Conservation (phyloP, 305 asterid species). For the Solanum chacoense region DNA sequence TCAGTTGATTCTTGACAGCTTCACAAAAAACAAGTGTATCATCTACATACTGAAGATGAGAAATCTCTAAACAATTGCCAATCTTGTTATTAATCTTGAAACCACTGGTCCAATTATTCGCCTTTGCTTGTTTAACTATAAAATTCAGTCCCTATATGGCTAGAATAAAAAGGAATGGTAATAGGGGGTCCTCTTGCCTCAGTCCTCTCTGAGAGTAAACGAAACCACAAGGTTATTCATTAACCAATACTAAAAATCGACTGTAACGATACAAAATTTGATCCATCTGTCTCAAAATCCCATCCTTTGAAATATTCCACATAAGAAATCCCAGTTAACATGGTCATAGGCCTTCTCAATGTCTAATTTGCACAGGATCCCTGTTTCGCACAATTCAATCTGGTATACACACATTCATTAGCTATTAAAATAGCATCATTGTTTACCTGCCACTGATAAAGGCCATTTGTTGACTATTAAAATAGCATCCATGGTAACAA, state of each 20-base stretch:
- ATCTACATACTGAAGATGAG: background rate
- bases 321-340: background rate
- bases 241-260: background rate
- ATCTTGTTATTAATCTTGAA: background rate
- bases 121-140: background rate
- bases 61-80: background rate
- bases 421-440: background rate
- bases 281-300: background rate
- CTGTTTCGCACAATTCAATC: background rate
- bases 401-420: background rate
- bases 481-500: background rate
- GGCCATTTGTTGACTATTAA: background rate
- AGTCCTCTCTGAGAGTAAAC: background rate
- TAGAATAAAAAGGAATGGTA: background rate
- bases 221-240: background rate
- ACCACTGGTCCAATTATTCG: background rate
- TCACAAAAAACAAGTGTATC: background rate
- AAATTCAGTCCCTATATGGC: background rate
- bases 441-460: background rate
- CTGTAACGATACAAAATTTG: background rate
- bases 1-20: background rate
- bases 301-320: background rate
- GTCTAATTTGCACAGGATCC: background rate
- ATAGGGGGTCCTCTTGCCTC: background rate
- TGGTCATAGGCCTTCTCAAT: background rate